phyloP scores from a whole-genome alignment of 371 early-diverging fungal genomes.

The Batrachochytrium dendrobatidis region DNA sequence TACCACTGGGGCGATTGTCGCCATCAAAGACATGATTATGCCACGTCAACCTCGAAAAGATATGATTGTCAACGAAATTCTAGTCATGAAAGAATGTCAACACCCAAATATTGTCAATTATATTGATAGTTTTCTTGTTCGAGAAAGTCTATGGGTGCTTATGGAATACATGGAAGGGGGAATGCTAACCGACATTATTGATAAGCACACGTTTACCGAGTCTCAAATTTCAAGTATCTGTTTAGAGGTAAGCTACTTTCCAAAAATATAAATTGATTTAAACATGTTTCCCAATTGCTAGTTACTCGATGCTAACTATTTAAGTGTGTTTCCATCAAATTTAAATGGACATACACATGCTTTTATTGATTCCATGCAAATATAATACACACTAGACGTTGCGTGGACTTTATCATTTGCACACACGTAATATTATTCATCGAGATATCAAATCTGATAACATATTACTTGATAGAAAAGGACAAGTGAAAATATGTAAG shows the following conservation, averaged over 20 bases:
- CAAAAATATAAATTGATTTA: not conserved
- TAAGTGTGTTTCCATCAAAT: not conserved
- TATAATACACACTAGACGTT: slow-evolving; percentile 40
- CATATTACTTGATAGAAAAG: slow-evolving; percentile 73
- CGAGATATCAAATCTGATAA: slow-evolving; percentile 98
- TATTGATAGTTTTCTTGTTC: slow-evolving; percentile 79
- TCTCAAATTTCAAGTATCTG: slow-evolving; percentile 82
- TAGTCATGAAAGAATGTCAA: slow-evolving; percentile 88
- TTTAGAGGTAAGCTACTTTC: slow-evolving; percentile 12
- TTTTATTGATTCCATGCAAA: not conserved
- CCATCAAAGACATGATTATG: slow-evolving; percentile 96
- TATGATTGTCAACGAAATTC: slow-evolving; percentile 89
- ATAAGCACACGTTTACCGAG: slow-evolving; percentile 79
- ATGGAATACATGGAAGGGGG: slow-evolving; percentile 99
- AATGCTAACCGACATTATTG: slow-evolving; percentile 92
- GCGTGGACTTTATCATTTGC: slow-evolving; percentile 86
- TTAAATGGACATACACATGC: not conserved
- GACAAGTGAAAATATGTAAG: slow-evolving; percentile 91
- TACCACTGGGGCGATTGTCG: slow-evolving; percentile 51
- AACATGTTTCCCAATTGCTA: not conserved
- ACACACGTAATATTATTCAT: slow-evolving; percentile 86
- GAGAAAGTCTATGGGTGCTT: slow-evolving; percentile 89
- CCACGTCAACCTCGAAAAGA: slow-evolving; percentile 88
- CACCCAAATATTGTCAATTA: slow-evolving; percentile 94
- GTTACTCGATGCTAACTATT: not conserved